Conservation (phyloP, 2,329 filamentous ascomycete genomes). For the Didymellaceae sp. region DNA sequence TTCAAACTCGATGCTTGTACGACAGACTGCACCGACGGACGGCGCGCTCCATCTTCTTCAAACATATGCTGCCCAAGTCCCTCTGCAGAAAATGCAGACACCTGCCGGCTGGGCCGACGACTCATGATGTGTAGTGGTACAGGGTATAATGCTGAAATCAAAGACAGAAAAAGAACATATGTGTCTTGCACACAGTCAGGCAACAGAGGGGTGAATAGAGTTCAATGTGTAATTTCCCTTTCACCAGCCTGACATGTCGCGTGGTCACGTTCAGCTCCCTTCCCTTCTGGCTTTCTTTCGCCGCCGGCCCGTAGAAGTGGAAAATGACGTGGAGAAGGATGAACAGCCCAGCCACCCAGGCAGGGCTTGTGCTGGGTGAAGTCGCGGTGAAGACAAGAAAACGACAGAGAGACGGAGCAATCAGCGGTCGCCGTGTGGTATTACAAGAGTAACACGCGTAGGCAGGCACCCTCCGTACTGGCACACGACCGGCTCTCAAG, state of each 20-base stretch:
- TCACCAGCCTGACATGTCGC: constrained; percentile 14
- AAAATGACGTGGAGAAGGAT: constrained; percentile 9
- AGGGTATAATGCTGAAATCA: constrained; percentile 35
- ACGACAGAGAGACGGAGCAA: constrained; percentile 11
- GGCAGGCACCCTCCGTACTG: constrained; percentile 11
- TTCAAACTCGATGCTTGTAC: constrained; percentile 40
- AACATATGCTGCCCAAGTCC: constrained; percentile 18
- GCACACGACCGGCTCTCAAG: constrained; percentile 32
- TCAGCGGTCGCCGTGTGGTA: constrained; percentile 37
- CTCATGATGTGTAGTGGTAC: constrained; percentile 32
- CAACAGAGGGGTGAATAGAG: constrained; percentile 9
- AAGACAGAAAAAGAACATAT: constrained; percentile 2
- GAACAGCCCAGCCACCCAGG: constrained; percentile 7
- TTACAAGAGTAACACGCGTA: constrained; percentile 40
- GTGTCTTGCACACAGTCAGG: constrained; percentile 1
- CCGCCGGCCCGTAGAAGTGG: background rate
- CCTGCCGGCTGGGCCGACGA: constrained; percentile 15
- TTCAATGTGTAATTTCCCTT: background rate
- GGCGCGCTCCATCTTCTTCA: constrained; percentile 18
- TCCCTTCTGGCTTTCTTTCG: constrained; percentile 1
- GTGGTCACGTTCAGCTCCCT: constrained; percentile 10
- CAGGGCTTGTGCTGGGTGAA: constrained; percentile 16
- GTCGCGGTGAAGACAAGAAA: constrained; percentile 16
- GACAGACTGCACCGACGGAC: constrained; percentile 23
- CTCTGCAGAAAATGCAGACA: constrained; percentile 15